Conservation (phyloP, 2,329 filamentous ascomycete species). For the Ceratocystis huliohia region DNA sequence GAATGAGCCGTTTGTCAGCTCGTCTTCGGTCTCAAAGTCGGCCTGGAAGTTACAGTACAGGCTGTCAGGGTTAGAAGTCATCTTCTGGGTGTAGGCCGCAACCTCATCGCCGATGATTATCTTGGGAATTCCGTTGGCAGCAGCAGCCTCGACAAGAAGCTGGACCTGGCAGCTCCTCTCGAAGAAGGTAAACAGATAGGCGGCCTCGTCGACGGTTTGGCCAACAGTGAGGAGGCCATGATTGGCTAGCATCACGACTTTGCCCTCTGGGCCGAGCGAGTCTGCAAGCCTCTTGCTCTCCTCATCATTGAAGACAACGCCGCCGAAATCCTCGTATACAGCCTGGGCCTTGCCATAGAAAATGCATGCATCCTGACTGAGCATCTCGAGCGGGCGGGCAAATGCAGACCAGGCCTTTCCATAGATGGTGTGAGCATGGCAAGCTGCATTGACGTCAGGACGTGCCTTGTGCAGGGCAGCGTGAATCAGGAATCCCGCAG, state of each 20-base stretch:
- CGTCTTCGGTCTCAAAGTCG: slow-evolving; percentile 22
- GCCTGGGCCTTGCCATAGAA: slow-evolving; percentile 47
- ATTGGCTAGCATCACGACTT: slow-evolving; percentile 52
- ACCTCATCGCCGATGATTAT: slow-evolving; percentile 32
- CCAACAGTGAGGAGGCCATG: slow-evolving; percentile 59
- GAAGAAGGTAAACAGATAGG: slow-evolving; percentile 53
- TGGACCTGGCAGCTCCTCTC: slow-evolving; percentile 58
- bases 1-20: slow-evolving; percentile 20
- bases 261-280: slow-evolving; percentile 44
- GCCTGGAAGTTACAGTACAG: slow-evolving; percentile 22
- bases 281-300: slow-evolving; percentile 51
- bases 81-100: slow-evolving; percentile 29
- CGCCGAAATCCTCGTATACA: slow-evolving; percentile 45
- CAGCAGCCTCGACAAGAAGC: slow-evolving; percentile 51
- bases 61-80: slow-evolving; percentile 23
- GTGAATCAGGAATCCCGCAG: slow-evolving; percentile 58
- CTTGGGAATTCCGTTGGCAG: slow-evolving; percentile 27
- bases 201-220: slow-evolving; percentile 56
- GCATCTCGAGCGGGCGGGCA: slow-evolving; percentile 50
- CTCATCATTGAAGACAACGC: slow-evolving; percentile 42
- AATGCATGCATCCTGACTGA: slow-evolving; percentile 52
- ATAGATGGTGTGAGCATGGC: slow-evolving; percentile 50
- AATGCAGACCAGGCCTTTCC: slow-evolving; percentile 56
- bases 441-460: slow-evolving; percentile 51
- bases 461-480: slow-evolving; percentile 50